Percentiles rank a stretch among this genome's conserved stretches.
Evolutionary conservation across 768 basidiomycete genomes (phyloP).

Genomic region (Leccinum aurantiacum): DNA sequence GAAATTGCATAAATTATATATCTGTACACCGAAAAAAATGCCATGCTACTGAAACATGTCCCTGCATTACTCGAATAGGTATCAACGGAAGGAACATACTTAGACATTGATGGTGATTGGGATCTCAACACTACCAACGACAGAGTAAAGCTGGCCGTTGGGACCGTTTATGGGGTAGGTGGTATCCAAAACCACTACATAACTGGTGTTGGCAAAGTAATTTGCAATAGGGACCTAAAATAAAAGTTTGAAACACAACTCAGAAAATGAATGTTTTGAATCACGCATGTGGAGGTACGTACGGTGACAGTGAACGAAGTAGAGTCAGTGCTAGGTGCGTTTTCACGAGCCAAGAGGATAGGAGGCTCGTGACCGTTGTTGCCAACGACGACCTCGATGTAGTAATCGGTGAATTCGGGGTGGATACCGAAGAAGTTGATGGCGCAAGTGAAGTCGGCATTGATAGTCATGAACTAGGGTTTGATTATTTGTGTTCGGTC

Average conservation of each 20-base stretch:
- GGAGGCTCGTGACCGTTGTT: conserved; percentile 34
- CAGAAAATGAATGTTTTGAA: neutral
- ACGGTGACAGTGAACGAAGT: neutral
- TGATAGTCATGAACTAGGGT: conserved; percentile 21
- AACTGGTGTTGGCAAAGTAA: conserved; percentile 17
- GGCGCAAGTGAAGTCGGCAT: conserved; percentile 30
- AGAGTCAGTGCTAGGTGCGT: neutral
- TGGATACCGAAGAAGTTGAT: conserved; percentile 14
- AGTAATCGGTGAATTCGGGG: conserved; percentile 33
- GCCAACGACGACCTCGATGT: conserved; percentile 33
- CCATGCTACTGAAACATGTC: too few relatives aligned
- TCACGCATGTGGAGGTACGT: neutral
- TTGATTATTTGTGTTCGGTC: conserved; percentile 4
- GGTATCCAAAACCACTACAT: conserved; percentile 22
- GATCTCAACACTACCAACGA: conserved; percentile 19
- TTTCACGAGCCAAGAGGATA: conserved; percentile 20
- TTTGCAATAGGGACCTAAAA: conserved; percentile 22
- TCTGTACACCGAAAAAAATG: too few relatives aligned
- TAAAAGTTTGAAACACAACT: neutral
- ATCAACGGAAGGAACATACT: neutral
- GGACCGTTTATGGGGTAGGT: conserved; percentile 25
- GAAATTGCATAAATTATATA: too few relatives aligned
- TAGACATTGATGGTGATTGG: conserved; percentile 19
- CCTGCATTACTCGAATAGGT: neutral
- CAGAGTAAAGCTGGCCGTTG: neutral